Base-by-base conservation (phyloP, 208 protist genomes). In the Crithidia mellificae region DNA sequence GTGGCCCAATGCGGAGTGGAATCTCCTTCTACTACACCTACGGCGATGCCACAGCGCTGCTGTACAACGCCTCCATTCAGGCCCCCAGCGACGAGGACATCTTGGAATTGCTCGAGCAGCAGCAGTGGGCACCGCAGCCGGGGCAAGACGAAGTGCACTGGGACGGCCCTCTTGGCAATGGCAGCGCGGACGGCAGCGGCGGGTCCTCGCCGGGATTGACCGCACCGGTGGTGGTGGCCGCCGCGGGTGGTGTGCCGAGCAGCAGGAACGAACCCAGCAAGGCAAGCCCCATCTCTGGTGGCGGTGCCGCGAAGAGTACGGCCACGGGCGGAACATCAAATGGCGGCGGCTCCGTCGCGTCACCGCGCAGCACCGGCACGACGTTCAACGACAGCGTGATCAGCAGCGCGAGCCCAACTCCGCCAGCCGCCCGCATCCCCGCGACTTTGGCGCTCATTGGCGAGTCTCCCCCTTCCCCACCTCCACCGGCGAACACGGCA, bases 11-110 rank as follows among this genome's bases (percentile, higher is more conserved):
- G 69, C 70, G 63, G 19, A 80, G 72, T 52, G 80, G 78, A 17
- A 74, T 83, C 29, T 69, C 67, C 1, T 83, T 77, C 66, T 89
- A 85, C 62, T 89, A 90, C 73, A 74, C 72, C 57, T 87, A 77
- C 72, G 81, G 68, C 66, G 72, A 90, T 63, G 70, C 78, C 38
- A 76, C 72, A 20, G 81, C 78, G 20, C 58, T 75, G 36, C 68
- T 90, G 38, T 90, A 77, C 76, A 85, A 90, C 64, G 75, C 78
- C 5, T 83, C 74, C 15, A 75, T 90, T 29, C 77, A 71, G 27
- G 75, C 59, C 12, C 56, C 61, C 50, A 57, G 58, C 44, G 84
- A 90, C 47, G 56, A 72, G 41, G 80, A 85, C 56, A 67, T 65
- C 22, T 74, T 80, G 61, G 69, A 79, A 49, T 29, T 70, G 43